These are phyloP conservation scores for Colletotrichum chrysophilum DNA, from an alignment of 2,329 filamentous ascomycete species.

Conservation along the genomic window DNA sequence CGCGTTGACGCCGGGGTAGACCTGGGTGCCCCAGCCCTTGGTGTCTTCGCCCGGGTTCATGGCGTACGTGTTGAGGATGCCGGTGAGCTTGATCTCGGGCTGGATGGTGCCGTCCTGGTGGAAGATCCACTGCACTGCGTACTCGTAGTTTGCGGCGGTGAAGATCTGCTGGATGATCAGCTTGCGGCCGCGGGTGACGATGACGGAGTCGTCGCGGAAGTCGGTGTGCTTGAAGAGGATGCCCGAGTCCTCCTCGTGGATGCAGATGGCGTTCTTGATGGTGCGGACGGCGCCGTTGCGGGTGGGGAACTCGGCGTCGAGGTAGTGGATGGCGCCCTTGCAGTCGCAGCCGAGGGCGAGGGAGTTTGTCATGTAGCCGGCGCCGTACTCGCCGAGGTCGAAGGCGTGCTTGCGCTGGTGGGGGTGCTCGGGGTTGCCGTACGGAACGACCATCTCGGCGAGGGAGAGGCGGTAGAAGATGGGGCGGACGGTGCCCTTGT, in stretches of 20 bases:
- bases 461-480: slow-evolving; percentile 90
- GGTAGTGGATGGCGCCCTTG: slow-evolving; percentile 90
- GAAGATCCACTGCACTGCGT: slow-evolving; percentile 79
- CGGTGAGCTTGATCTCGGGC: slow-evolving; percentile 89
- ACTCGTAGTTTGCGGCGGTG: slow-evolving; percentile 96
- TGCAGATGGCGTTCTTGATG: slow-evolving; percentile 94
- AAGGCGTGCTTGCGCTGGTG: slow-evolving; percentile 83
- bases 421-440: slow-evolving; percentile 80
- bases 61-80: slow-evolving; percentile 90
- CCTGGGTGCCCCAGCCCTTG: slow-evolving; percentile 87
- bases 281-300: slow-evolving; percentile 75
- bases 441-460: slow-evolving; percentile 93
- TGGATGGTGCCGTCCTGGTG: slow-evolving; percentile 93
- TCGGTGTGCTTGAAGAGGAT: slow-evolving; percentile 95
- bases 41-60: slow-evolving; percentile 83
- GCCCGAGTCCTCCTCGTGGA: slow-evolving; percentile 91
- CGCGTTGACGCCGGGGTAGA: slow-evolving; percentile 88
- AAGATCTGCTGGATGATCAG: slow-evolving; percentile 91
- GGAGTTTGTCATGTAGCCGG: slow-evolving; percentile 84
- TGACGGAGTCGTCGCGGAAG: slow-evolving; percentile 87
- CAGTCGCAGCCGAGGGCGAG: slow-evolving; percentile 81
- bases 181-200: slow-evolving; percentile 85
- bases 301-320: slow-evolving; percentile 86
- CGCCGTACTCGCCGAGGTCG: slow-evolving; percentile 81
- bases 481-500: slow-evolving; percentile 77